Evolutionary conservation across 2,329 filamentous ascomycete species (phyloP), one percentile per base, ranked within the genome.

Genomic region (Arthrobotrys sinensis): DNA sequence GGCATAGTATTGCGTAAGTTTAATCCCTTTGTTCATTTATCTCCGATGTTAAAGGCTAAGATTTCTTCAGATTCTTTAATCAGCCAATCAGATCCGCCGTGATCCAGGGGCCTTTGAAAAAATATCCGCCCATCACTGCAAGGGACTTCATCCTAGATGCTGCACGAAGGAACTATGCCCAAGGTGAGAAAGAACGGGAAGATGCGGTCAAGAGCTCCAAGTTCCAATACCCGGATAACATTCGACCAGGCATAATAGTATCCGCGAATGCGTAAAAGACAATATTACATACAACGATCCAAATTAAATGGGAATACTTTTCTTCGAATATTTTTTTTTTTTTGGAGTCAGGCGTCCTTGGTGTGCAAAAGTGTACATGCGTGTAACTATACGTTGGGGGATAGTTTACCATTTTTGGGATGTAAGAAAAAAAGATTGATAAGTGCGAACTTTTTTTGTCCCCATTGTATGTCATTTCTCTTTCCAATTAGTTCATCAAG

Each of bases 21-120:
- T n/a, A 11, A 57, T 50, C 16, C 40, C 43, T 63, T 21, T 14
- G 6, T 45, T 32, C 21, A 21, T 36, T 40, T 60, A 60, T 16
- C 43, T 24, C 55, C 55, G 55, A 43, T 43, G 5, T 43, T n/a
- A 43, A 1, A 28, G 36, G 36, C 21, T 60, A 34, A 46, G 7
- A 11, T 4, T 43, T 40, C 43, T 46, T 34, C 12, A 81, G 81
- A 6, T 91, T 88, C 81, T 91, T 91, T 83, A 91, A 90, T 80
- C 89, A 91, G 84, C 89, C 89, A 0, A 88, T 87, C 82, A 87
- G 86, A 69, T 87, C 90, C 82, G 86, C 86, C 8, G 81, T 85
- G 79, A 90, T 91, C 45, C 89, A 90, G 81, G 90, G 89, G 0
- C 89, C 88, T 1, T 60, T 84, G 82, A 88, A 89, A 84, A 91